A percentile compares a stretch with the other conserved stretches of the same genome.
phyloP scores from a whole-genome alignment of 257 asterid species.

The Solanum virginianum region DNA sequence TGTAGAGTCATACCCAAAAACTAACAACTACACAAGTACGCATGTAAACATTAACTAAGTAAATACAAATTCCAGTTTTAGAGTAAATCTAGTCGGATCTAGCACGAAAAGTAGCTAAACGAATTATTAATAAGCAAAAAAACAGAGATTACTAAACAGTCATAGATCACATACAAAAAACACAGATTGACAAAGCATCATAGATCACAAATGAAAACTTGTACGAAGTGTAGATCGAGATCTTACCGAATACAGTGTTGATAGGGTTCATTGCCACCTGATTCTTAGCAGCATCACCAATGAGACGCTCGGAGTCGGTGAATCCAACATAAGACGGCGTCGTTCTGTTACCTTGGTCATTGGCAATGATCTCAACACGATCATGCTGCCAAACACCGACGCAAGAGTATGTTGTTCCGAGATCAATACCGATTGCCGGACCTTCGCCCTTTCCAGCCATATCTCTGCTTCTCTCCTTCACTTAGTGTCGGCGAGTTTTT shows the following conservation, averaged over 20 bases:
- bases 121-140: not conserved
- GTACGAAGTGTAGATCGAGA: not conserved
- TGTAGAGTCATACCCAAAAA: not conserved
- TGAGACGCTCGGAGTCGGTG: slow-evolving; percentile 25
- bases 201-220: not conserved
- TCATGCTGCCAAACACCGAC: not conserved
- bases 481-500: not conserved
- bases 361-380: not conserved
- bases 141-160: too few relatives aligned
- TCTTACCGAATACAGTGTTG: not conserved
- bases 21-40: accelerated
- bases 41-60: not conserved
- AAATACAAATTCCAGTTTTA: not conserved
- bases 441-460: not conserved
- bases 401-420: not conserved
- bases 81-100: not conserved
- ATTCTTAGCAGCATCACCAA: slow-evolving; percentile 29
- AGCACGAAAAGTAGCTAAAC: not conserved
- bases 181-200: too few relatives aligned
- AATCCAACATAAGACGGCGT: slow-evolving; percentile 27
- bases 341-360: not conserved
- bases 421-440: not conserved
- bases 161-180: too few relatives aligned
- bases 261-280: slow-evolving; percentile 6
- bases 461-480: not conserved